Conservation (phyloP, 2,329 filamentous ascomycete species). For the Xylariaceae sp. region DNA sequence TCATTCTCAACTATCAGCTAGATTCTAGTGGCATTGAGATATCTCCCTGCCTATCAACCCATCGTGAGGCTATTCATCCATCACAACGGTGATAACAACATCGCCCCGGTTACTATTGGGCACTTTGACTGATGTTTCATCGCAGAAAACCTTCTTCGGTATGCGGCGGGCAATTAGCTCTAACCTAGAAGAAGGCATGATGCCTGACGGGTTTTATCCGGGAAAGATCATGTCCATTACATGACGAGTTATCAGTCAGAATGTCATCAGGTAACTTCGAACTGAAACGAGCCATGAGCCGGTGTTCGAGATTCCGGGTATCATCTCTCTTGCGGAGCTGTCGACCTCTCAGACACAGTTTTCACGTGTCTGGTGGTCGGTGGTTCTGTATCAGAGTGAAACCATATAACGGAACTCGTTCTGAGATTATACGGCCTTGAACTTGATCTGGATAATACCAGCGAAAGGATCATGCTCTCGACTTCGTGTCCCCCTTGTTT, state of each 20-base stretch:
- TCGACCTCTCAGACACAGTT: background rate
- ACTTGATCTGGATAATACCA: constrained; percentile 99
- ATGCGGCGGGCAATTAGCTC: background rate
- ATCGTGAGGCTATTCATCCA: no score
- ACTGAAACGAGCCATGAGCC: constrained; percentile 34
- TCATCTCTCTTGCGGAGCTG: constrained; percentile 10
- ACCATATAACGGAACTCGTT: constrained; percentile 26
- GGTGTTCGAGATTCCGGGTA: constrained; percentile 33
- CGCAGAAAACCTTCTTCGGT: background rate
- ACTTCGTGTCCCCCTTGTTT: constrained; percentile 34
- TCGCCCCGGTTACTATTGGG: no score
- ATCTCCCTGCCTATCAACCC: no score
- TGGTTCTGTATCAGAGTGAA: constrained; percentile 15
- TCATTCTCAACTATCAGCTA: no score
- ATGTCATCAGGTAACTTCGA: constrained; percentile 32
- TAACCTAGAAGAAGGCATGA: constrained; percentile 18
- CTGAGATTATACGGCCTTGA: constrained; percentile 89
- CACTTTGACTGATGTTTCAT: background rate
- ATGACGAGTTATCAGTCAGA: constrained; percentile 24
- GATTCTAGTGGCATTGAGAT: no score
- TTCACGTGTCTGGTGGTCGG: background rate
- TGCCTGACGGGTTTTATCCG: constrained; percentile 26
- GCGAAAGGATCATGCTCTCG: constrained; percentile 97
- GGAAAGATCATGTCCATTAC: constrained; percentile 22
- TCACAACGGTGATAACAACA: no score